Percentiles rank a stretch among this genome's conserved stretches.
Conservation (phyloP, 2,329 filamentous ascomycete genomes). For the Aspergillus sp. region DNA sequence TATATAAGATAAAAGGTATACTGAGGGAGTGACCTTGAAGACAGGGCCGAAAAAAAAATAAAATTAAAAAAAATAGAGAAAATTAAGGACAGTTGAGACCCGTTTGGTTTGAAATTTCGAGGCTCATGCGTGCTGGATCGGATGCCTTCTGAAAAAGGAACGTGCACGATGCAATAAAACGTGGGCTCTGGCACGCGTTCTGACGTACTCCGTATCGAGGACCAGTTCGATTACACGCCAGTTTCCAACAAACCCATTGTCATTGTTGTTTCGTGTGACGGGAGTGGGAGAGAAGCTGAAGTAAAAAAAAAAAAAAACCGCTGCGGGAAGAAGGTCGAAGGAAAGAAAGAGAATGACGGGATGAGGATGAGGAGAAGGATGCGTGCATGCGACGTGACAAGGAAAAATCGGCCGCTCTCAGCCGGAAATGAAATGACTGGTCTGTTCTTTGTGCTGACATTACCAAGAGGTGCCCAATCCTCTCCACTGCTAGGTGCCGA, state of each 20-base stretch:
- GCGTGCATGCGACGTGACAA: slow-evolving; percentile 6
- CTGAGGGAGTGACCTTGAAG: neutral
- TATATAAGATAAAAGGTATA: neutral
- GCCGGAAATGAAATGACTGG: slow-evolving; percentile 9
- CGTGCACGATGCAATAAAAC: slow-evolving; percentile 8
- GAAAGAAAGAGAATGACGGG: neutral
- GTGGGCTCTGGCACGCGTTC: neutral
- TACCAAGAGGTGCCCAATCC: slow-evolving; percentile 19
- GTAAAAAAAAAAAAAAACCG: too few relatives aligned
- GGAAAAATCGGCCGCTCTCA: slow-evolving; percentile 8
- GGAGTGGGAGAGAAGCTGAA: neutral
- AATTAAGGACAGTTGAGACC: neutral
- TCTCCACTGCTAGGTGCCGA: slow-evolving; percentile 4
- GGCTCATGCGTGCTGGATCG: neutral
- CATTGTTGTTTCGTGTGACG: neutral
- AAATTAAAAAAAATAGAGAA: neutral
- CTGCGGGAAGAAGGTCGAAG: neutral
- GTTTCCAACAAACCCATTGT: neutral
- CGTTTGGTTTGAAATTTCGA: neutral
- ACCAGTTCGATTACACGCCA: neutral
- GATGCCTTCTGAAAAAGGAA: slow-evolving; percentile 5
- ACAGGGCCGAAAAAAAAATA: neutral
- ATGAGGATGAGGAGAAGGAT: neutral
- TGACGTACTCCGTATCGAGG: neutral
- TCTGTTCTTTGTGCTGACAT: slow-evolving; percentile 19